Base-by-base conservation (phyloP, 164 flowering plant genomes). In the Macadamia tetraphylla region DNA sequence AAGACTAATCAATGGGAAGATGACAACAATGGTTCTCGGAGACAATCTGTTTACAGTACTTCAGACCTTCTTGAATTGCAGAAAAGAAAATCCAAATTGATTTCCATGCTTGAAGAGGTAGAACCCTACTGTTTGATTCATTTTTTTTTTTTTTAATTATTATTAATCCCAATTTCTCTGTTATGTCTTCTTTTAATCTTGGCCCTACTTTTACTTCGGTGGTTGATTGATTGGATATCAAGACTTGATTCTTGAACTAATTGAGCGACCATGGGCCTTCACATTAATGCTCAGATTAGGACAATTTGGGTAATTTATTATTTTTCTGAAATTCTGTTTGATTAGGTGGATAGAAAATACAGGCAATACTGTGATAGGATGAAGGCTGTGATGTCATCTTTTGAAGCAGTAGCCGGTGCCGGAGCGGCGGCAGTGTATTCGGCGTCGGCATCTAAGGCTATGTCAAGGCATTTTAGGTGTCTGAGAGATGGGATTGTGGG, bases 91-190 rank as follows among this genome's bases (percentile, higher is more conserved):
- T 67, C 84, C 56, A 92, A 84, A 77, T 79, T 94, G 67, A 77
- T 94, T 76, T 81, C 88, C 66, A 86, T 94, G 92, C 86, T 92
- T 4, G 94, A 94, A 67, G 95, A 90, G 96, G 98, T 94, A 80
- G 23, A 23, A 23, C 23, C 0, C 23, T 11, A 53, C 15, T 53
- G 5, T 46, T 15, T 60, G 52, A 32, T 9, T 35, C 40, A 6
- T 6, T 49, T 32, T 42, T 35, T 7, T 59, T 67, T 44, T 12
- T n/a, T 42, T 62, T 65, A 1, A 53, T 11, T 44, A 23, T 23
- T 23, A 23, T 23, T 23, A 23, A 23, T 23, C 23, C 23, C 23
- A 23, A 23, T 23, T 23, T 23, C 23, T 23, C 23, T 23, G 23
- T 23, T 23, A 23, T 23, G 23, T 23, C 23, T 23, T 23, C 23